Conservation (phyloP, 352 stramenopile genomes). For the Elongisporangium undulatum region DNA sequence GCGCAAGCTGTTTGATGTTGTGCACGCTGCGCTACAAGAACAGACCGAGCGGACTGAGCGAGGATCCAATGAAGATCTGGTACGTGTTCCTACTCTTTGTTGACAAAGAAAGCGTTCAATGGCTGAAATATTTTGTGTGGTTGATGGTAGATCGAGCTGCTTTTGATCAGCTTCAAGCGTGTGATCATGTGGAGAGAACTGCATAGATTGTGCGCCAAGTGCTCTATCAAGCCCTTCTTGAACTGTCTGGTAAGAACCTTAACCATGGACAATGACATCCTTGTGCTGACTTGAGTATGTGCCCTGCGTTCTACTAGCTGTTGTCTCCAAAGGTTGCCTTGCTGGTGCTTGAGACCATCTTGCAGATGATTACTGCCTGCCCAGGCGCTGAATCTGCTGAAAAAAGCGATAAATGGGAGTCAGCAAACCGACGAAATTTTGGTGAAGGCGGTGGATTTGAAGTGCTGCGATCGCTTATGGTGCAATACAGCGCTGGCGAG, state of each 20-base stretch:
- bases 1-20: constrained; percentile 63
- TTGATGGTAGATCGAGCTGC: constrained; percentile 46
- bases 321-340: constrained; percentile 47
- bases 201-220: constrained; percentile 76
- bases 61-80: constrained; percentile 46
- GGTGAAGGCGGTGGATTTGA: constrained; percentile 66
- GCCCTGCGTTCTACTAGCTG: constrained; percentile 20
- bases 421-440: constrained; percentile 74
- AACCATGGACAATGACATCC: background rate
- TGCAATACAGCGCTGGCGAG: constrained; percentile 42
- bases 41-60: constrained; percentile 54
- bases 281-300: background rate
- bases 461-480: constrained; percentile 55
- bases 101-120: background rate
- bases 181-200: constrained; percentile 79
- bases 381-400: constrained; percentile 41
- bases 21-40: constrained; percentile 65
- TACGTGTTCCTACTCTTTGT: constrained; percentile 10
- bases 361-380: constrained; percentile 55
- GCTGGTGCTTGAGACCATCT: constrained; percentile 58
- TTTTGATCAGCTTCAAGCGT: constrained; percentile 66
- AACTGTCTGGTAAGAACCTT: constrained; percentile 42
- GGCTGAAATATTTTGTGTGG: background rate
- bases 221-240: constrained; percentile 79
- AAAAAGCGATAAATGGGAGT: constrained; percentile 70